Evolutionary conservation across 805 yeast species (phyloP).

Genomic region (Lipomyces kockii): DNA sequence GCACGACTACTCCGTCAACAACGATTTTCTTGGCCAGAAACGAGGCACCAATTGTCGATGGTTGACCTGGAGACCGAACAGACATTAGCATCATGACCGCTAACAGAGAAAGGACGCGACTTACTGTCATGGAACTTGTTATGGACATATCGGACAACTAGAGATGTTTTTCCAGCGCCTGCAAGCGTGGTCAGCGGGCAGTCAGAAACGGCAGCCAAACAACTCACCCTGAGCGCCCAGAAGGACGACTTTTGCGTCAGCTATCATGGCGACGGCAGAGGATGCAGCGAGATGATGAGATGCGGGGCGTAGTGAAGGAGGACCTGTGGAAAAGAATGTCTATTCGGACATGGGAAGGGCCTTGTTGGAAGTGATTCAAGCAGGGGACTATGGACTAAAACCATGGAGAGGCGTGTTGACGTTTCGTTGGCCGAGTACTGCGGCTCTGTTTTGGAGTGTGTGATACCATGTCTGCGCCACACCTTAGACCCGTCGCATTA

Average conservation of each 20-base stretch:
- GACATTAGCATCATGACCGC: neutral
- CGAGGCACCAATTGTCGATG: slow-evolving; percentile 47
- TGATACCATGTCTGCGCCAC: neutral
- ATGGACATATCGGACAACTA: slow-evolving; percentile 46
- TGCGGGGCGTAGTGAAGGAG: neutral
- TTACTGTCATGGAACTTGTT: slow-evolving; percentile 43
- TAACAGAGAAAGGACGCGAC: slow-evolving; percentile 2
- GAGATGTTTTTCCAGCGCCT: slow-evolving; percentile 47
- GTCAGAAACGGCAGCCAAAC: slow-evolving; percentile 5
- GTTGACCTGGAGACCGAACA: slow-evolving; percentile 37
- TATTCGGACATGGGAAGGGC: slow-evolving; percentile 4
- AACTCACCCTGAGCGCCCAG: slow-evolving; percentile 45
- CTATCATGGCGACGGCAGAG: slow-evolving; percentile 37
- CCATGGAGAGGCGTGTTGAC: neutral
- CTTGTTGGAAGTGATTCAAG: neutral
- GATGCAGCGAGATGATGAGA: neutral
- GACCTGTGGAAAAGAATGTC: neutral
- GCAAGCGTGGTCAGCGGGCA: slow-evolving; percentile 5
- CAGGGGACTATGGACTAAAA: neutral
- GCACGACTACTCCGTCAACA: slow-evolving; percentile 44
- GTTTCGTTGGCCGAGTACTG: neutral
- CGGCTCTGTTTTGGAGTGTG: neutral
- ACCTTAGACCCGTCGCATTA: fast-evolving
- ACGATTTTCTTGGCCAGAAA: slow-evolving; percentile 45
- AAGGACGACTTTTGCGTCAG: slow-evolving; percentile 47